Base-by-base conservation (phyloP, 2,329 filamentous ascomycete genomes). In the Clonostachys sp. region DNA sequence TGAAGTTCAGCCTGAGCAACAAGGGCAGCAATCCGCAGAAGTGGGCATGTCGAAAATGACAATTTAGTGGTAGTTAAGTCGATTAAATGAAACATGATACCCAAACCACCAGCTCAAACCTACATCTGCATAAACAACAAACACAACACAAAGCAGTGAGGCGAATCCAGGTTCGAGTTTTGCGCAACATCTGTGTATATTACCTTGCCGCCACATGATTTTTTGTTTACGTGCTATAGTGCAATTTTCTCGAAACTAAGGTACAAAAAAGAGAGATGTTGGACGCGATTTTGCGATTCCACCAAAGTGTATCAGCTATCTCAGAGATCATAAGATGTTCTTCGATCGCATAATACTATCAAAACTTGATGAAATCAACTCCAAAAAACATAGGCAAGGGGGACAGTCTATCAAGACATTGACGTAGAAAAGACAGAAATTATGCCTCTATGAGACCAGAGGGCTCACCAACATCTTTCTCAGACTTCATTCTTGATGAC, bases 201-300 rank as follows among this genome's bases (percentile, higher is more conserved):
- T 30, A 30, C 24, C 24, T 30, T 30, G 24, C 24, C 24, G 24
- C 24, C 24, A 30, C 24, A 30, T 30, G 8, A 10, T 30, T 30
- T 30, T 30, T 30, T 30, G 24, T 5, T 30, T 10, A 30, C 24
- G 8, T 30, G 24, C 24, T 9, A 30, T 30, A 30, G 24, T 30
- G 24, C 24, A 30, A 30, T 10, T 30, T 8, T 30, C 24, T 30
- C 8, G 24, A 30, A 30, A 30, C 24, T 70, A 69, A 60, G 61
- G 63, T 69, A 71, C 66, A 71, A 66, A 62, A 57, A 57, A 54
- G 56, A 61, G 56, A 66, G 59, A 64, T 61, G 36, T 39, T 39
- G 17, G 49, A 55, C 54, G 55, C 55, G 55, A 51, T 53, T 52
- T 52, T 54, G 53, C 53, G 55, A 55, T 56, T 55, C 58, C 56